Base-by-base conservation (phyloP, 345 rosid species). In the Conringia planisiliqua region DNA sequence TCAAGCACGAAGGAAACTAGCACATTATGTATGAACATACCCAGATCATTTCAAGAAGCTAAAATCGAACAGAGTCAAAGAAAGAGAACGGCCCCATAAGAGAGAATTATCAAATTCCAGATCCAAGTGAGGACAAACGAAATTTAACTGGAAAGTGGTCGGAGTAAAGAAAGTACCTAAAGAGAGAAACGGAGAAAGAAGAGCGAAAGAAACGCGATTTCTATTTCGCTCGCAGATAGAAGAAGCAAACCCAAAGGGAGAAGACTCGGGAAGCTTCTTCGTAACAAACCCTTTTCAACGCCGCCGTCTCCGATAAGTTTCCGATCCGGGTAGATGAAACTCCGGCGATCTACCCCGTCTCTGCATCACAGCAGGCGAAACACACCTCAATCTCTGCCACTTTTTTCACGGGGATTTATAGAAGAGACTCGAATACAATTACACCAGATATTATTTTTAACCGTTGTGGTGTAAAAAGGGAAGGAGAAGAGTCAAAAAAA, bases 301-400 rank as follows among this genome's bases (percentile, higher is more conserved):
- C 36, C 66, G 69, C 20, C 75, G 75, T 39, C 71, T 55, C 60
- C 59, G 66, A 70, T 56, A 54, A 3, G 24, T 74, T 1, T 58
- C 61, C 32, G 40, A 67, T 67, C 52, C 54, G 29, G 42, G 70
- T 52, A 1, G 10, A 43, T 9, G n/a, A 56, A 63, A 55, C 1
- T 64, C 76, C 54, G 76, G 48, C 67, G 80, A 77, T 70, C 60
- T 14, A 42, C 61, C 39, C 18, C 58, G 79, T 62, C 70, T 61
- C 74, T 42, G 79, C 79, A 68, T 74, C 72, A 58, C 61, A 64
- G 22, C 42, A 64, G 57, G 32, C 68, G 65, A 73, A 63, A 32
- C 56, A 3, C 46, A 59, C 62, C 58, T 40, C 36, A 66, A 60
- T 39, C 69, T 30, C 55, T 48, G 35, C 35, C 59, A 36, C 61